These are phyloP conservation scores for Gentiana dahurica DNA, from an alignment of 257 asterid genomes.

Conservation along the genomic window DNA sequence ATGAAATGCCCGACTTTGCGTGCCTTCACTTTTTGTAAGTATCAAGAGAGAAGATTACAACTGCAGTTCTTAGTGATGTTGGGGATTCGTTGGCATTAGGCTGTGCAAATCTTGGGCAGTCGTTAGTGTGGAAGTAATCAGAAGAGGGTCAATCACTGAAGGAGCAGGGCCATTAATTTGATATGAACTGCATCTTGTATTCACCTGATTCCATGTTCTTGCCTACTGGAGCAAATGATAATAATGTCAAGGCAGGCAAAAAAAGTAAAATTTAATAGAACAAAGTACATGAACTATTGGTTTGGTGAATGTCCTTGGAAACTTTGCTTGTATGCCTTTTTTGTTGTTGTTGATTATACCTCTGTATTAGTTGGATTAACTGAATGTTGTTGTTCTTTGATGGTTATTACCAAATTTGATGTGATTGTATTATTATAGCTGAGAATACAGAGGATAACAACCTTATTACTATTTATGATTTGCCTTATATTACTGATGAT, in stretches of 20 bases:
- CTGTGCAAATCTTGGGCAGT: constrained; percentile 93
- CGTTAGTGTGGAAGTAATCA: constrained; percentile 99
- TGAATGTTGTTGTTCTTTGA: no score
- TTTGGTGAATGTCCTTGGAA: no score
- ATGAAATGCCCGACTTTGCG: no score
- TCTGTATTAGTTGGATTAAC: no score
- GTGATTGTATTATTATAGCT: no score
- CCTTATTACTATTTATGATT: no score
- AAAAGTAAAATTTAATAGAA: neutral
- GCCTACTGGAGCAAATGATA: constrained; percentile 98
- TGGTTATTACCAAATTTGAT: no score
- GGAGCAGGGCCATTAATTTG: constrained; percentile 99
- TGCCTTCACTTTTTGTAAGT: constrained; percentile 77
- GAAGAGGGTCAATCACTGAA: constrained; percentile 86
- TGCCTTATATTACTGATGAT: no score
- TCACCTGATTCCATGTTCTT: constrained; percentile 91
- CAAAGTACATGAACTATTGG: no score
- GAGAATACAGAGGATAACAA: no score
- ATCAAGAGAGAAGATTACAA: constrained; percentile 79
- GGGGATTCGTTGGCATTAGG: constrained; percentile 96
- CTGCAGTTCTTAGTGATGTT: constrained; percentile 65
- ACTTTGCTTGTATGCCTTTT: no score
- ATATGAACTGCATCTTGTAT: constrained; percentile 82
- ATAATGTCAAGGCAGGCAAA: constrained; percentile 74
- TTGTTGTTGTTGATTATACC: no score